These are phyloP conservation scores for Penicillium simplicissimum DNA, from an alignment of 495 filamentous ascomycete species.

Conservation along the genomic window DNA sequence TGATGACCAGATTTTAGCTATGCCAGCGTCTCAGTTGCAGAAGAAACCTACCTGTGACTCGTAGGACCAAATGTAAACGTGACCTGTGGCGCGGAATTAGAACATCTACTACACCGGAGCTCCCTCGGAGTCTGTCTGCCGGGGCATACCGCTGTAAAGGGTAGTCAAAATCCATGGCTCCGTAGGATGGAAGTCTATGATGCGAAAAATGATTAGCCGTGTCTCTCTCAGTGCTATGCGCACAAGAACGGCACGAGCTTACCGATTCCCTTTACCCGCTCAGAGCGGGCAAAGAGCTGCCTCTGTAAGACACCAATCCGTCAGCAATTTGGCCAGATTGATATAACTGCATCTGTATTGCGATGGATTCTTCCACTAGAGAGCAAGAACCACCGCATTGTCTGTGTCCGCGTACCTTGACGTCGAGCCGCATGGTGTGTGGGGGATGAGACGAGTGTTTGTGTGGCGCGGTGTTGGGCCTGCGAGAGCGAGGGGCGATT, in stretches of 20 bases:
- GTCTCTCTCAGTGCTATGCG: background rate
- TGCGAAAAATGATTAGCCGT: background rate
- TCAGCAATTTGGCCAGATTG: slow-evolving; percentile 23
- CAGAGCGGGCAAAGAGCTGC: slow-evolving; percentile 78
- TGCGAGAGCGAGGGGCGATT: slow-evolving; percentile 35
- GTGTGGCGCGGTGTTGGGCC: slow-evolving; percentile 44
- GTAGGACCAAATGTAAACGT: slow-evolving; percentile 99
- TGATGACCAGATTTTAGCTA: slow-evolving; percentile 14
- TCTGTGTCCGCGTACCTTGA: slow-evolving; percentile 67
- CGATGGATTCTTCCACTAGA: slow-evolving; percentile 8
- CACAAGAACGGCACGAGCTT: background rate
- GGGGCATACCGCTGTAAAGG: slow-evolving; percentile 79
- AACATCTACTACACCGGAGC: slow-evolving; percentile 29
- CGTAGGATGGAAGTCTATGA: slow-evolving; percentile 77
- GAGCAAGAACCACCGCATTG: slow-evolving; percentile 12
- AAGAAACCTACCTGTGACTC: slow-evolving; percentile 69
- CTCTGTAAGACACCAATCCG: slow-evolving; percentile 50
- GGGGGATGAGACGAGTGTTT: slow-evolving; percentile 37
- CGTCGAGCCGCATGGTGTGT: slow-evolving; percentile 82
- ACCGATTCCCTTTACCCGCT: slow-evolving; percentile 93
- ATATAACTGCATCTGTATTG: slow-evolving; percentile 22
- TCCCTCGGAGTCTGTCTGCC: slow-evolving; percentile 6
- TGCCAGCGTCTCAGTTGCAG: background rate
- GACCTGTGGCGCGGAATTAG: slow-evolving; percentile 53
- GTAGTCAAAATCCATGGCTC: slow-evolving; percentile 98